Conservation (phyloP, 345 rosid species). For the Arabis alpina region DNA sequence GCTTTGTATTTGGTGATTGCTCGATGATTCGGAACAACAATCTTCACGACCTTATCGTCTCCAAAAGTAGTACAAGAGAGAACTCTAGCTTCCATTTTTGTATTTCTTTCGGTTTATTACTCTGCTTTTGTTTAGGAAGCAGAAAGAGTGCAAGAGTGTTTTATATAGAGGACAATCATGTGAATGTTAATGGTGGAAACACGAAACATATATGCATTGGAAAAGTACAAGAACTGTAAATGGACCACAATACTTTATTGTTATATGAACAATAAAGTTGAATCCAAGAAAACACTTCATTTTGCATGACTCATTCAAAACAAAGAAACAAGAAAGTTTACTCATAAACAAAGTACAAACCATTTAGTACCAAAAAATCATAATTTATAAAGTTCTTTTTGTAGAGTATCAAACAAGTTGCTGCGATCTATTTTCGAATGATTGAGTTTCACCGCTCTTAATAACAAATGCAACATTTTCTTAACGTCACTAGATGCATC, state of each 20-base stretch:
- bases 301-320: constrained; percentile 33
- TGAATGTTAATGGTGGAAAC: constrained; percentile 32
- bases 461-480: too few relatives aligned
- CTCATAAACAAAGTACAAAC: too few relatives aligned
- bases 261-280: constrained; percentile 32
- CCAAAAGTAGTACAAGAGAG: constrained; percentile 41
- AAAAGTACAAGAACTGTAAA: constrained; percentile 12
- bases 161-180: constrained; percentile 35
- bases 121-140: constrained; percentile 8
- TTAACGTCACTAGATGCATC: too few relatives aligned
- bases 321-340: too few relatives aligned
- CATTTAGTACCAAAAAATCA: too few relatives aligned
- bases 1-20: constrained; percentile 39
- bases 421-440: too few relatives aligned
- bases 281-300: constrained; percentile 29
- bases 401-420: too few relatives aligned
- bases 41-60: constrained; percentile 43
- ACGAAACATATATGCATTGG: constrained; percentile 34
- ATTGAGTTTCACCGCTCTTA: too few relatives aligned
- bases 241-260: constrained; percentile 25
- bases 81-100: constrained; percentile 38
- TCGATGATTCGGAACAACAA: constrained; percentile 23
- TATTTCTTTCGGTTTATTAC: not conserved
- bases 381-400: too few relatives aligned
- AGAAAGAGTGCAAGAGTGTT: not conserved